These are phyloP conservation scores for Bacidia gigantensis DNA, from an alignment of 495 filamentous ascomycete species.

Conservation along the genomic window DNA sequence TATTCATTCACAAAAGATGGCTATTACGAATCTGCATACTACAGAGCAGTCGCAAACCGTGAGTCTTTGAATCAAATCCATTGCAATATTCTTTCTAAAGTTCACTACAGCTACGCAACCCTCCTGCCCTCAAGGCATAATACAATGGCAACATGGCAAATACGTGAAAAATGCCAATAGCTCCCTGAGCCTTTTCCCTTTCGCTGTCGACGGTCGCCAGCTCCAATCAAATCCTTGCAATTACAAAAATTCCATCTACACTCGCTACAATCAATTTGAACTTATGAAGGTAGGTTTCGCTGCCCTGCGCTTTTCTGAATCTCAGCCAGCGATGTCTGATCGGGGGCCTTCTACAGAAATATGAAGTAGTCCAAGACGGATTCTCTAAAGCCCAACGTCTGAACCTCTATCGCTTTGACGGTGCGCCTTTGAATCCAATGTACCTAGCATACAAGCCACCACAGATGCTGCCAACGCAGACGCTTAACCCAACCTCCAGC, in stretches of 20 bases:
- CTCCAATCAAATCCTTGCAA: conserved; percentile 54
- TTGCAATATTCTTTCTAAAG: neutral
- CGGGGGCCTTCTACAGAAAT: conserved; percentile 33
- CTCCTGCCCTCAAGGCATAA: conserved; percentile 50
- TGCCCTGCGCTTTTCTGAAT: conserved; percentile 5
- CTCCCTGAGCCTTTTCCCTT: conserved; percentile 46
- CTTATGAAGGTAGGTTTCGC: conserved; percentile 50
- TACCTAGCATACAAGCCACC: conserved; percentile 57
- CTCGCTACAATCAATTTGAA: conserved; percentile 57
- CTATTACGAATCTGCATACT: conserved; percentile 60
- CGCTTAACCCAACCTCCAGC: conserved; percentile 43
- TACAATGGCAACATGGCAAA: conserved; percentile 70
- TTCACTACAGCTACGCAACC: conserved; percentile 41
- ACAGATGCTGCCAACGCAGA: conserved; percentile 61
- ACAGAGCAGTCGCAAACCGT: conserved; percentile 64
- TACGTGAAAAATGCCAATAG: conserved; percentile 42
- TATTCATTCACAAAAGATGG: conserved; percentile 68
- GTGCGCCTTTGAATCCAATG: conserved; percentile 57
- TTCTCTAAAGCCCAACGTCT: conserved; percentile 53
- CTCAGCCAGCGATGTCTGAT: neutral
- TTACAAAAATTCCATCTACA: conserved; percentile 39
- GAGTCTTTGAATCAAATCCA: too few relatives aligned
- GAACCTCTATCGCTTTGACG: conserved; percentile 51
- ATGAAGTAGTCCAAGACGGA: conserved; percentile 43
- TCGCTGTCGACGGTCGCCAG: conserved; percentile 59